Base-by-base conservation (phyloP, 768 basidiomycete species). In the Boletus reticulatus region DNA sequence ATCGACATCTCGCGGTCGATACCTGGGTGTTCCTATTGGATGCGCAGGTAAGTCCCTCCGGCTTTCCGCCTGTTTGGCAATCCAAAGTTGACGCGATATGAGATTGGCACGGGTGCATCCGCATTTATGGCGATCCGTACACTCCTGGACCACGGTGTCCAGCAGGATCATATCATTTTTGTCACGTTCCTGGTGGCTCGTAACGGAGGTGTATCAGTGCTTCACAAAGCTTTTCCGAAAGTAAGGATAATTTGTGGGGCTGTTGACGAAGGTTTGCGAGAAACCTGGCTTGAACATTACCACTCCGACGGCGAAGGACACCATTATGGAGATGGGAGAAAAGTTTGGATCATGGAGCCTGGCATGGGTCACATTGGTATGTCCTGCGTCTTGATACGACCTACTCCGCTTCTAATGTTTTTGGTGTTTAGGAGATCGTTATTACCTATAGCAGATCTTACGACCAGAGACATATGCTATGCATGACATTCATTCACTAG, bases 111-210 rank as follows among this genome's bases (percentile, higher is more conserved):
- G 0, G 96, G 88, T 6, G 94, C 95, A 0, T 85, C 92, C 4
- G 87, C 88, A 19, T 90, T 98, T 70, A 98, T 98, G 96, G 88
- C 94, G 0, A 91, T 99, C 57, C 88, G 96, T 29, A 83, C 96
- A 12, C 76, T 98, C 11, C 80, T 98, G 17, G 96, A 99, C 67
- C 96, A 99, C 62, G 94, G 96, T 13, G 86, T 96, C 17, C 81
- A 70, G 52, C 83, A 94, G 69, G 84, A 88, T 56, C 85, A 83
- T 63, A 95, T 97, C 61, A 84, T 97, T 53, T 95, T 95, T 65
- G 83, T 94, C 14, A 88, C 93, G 0, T 93, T 96, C 74, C 78
- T 98, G 10, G 88, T 96, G 46, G 88, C 94, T 8, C 80, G 84
- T n/a, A 79, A 76, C 16, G 94, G 94, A 17, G 91, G 94, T 12